Conservation (phyloP, 805 yeast genomes). For the Barnettozyma sucrosica region DNA sequence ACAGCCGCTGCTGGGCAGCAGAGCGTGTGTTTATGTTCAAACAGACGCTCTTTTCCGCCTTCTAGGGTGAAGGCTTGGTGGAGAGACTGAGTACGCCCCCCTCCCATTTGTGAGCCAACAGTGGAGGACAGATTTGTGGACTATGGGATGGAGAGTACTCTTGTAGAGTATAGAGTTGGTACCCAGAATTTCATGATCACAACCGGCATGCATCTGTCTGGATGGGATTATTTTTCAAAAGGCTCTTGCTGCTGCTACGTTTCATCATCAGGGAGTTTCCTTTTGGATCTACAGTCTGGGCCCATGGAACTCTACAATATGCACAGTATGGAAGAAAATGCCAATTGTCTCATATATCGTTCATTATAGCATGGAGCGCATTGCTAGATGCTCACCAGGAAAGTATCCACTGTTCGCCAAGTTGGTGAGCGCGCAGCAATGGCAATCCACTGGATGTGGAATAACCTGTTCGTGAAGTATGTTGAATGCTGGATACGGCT, state of each 20-base stretch:
- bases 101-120: too few species aligned
- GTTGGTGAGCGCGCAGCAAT: slow-evolving; percentile 9
- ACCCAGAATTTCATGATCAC: too few species aligned
- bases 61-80: too few species aligned
- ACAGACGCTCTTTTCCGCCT: too few species aligned
- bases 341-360: background rate
- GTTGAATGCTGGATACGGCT: background rate
- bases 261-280: background rate
- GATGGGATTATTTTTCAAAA: too few species aligned
- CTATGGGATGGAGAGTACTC: too few species aligned
- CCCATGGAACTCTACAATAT: background rate
- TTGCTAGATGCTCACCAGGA: background rate
- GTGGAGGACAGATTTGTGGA: too few species aligned
- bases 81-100: too few species aligned
- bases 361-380: slow-evolving; percentile 1
- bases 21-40: too few species aligned
- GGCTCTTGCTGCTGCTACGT: background rate
- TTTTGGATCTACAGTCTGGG: background rate
- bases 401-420: slow-evolving; percentile 1
- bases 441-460: slow-evolving; percentile 11
- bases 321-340: background rate
- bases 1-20: too few species aligned
- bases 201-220: too few species aligned
- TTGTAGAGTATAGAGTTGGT: too few species aligned
- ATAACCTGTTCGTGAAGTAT: background rate